Evolutionary conservation across 2,329 filamentous ascomycete species (phyloP), one percentile per base, ranked within the genome.

Genomic region (Pseudocercospora fuligena): DNA sequence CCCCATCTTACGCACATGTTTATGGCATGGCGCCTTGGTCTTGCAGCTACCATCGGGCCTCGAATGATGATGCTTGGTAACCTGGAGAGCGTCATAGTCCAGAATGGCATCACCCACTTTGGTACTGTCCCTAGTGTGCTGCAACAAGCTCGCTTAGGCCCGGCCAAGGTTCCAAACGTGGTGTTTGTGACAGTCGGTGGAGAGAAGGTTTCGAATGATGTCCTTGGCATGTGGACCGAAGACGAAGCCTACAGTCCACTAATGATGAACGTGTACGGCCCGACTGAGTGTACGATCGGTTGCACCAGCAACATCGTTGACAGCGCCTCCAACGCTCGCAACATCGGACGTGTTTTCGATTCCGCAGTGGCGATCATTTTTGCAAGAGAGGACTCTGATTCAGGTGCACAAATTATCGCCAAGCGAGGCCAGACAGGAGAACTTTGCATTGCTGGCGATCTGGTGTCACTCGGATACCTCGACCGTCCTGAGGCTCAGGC

Each of bases 381-480:
- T 31, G 29, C 29, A 31, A 31, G 6, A 8, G 29, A 31, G 29
- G 29, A 31, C 29, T 8, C 3, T 31, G 29, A 31, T 31, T 31
- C 29, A 31, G 29, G 29, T 8, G 29, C 29, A 54, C 61, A 31
- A 21, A 23, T 63, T 33, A 40, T 65, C 27, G 63, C 63, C 14
- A 60, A 65, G 47, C 56, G 57, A 36, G 63, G 63, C 19, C 57
- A 61, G 29, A 57, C 21, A 11, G 60, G 60, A 7, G 64, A 66
- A 27, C 29, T 66, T 19, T 59, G 61, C 3, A 59, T 66, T 51
- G 64, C 51, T 58, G 64, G 64, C 6, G 12, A 27, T 21, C 40
- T 63, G 6, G 16, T 66, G 12, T 51, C 49, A 36, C 54, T 60
- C 14, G 61, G 61, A 9, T 66, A 66, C 27, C 19, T 65, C n/a